Percentiles rank a stretch among this genome's conserved stretches.
phyloP scores from a whole-genome alignment of 2,329 filamentous ascomycete genomes.

The Epichloe elymi region DNA sequence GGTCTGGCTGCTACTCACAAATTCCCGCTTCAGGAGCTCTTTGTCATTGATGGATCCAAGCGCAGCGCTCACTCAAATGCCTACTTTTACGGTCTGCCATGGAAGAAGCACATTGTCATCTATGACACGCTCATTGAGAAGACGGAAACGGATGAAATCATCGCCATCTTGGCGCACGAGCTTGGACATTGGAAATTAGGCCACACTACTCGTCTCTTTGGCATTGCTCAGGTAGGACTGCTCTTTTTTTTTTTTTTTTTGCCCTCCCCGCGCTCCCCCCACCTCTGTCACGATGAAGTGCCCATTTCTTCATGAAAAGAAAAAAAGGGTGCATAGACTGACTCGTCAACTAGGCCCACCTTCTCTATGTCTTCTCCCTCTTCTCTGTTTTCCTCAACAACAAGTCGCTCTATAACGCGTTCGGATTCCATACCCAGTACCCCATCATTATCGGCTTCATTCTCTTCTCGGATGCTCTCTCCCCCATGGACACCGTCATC shows the following conservation, averaged over 20 bases:
- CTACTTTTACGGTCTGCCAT: conserved; percentile 93
- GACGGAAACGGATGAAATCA: conserved; percentile 80
- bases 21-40: conserved; percentile 84
- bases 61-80: conserved; percentile 79
- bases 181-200: conserved; percentile 94
- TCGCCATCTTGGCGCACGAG: conserved; percentile 89
- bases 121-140: conserved; percentile 97
- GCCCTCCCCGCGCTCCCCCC: neutral
- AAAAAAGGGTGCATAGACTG: neutral
- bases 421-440: conserved; percentile 71
- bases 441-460: conserved; percentile 97
- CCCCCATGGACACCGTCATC: conserved; percentile 80
- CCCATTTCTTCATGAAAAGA: neutral
- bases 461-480: conserved; percentile 91
- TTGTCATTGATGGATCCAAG: conserved; percentile 89
- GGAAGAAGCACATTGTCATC: conserved; percentile 99
- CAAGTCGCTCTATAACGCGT: conserved; percentile 74
- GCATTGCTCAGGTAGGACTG: conserved; percentile 58
- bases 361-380: conserved; percentile 92
- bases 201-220: conserved; percentile 85
- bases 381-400: conserved; percentile 99
- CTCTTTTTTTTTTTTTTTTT: neutral
- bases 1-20: conserved; percentile 68
- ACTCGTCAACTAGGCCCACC: conserved; percentile 51
- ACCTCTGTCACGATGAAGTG: neutral